Evolutionary conservation across 495 filamentous ascomycete species (phyloP).

Genomic region (Penicillium pancosmium): DNA sequence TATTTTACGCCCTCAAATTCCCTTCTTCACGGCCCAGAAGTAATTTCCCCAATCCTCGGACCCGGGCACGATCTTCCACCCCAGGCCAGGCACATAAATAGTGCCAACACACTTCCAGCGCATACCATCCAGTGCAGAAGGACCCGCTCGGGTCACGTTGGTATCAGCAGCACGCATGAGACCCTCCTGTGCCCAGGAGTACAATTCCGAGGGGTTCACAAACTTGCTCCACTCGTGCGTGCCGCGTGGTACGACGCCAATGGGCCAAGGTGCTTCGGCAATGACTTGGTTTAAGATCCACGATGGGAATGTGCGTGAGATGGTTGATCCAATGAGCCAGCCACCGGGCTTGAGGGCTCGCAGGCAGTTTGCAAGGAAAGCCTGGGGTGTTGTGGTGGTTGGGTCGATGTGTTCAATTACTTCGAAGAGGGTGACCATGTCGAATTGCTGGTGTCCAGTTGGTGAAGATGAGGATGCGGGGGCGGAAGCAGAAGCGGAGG

Average conservation of each 20-base stretch:
- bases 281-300: slow-evolving; percentile 91
- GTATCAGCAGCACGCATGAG: slow-evolving; percentile 46
- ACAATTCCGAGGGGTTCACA: slow-evolving; percentile 82
- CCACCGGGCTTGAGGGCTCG: slow-evolving; percentile 84
- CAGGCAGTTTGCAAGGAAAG: slow-evolving; percentile 70
- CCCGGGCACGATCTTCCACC: slow-evolving; percentile 83
- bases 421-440: slow-evolving; percentile 87
- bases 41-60: slow-evolving; percentile 94
- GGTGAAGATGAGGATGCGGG: neutral
- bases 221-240: slow-evolving; percentile 98
- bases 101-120: slow-evolving; percentile 70
- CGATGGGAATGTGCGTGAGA: slow-evolving; percentile 81
- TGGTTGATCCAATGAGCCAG: slow-evolving; percentile 90
- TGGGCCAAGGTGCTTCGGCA: slow-evolving; percentile 76
- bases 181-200: slow-evolving; percentile 56
- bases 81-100: slow-evolving; percentile 85
- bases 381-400: slow-evolving; percentile 54
- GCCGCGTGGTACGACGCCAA: slow-evolving; percentile 84
- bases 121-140: slow-evolving; percentile 49
- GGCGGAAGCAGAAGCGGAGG: neutral
- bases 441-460: slow-evolving; percentile 47
- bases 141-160: slow-evolving; percentile 51
- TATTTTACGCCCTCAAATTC: slow-evolving; percentile 24
- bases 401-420: slow-evolving; percentile 85
- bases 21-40: slow-evolving; percentile 85